Conservation (phyloP, 148 eudicot genomes). For the Arbutus unedo region DNA sequence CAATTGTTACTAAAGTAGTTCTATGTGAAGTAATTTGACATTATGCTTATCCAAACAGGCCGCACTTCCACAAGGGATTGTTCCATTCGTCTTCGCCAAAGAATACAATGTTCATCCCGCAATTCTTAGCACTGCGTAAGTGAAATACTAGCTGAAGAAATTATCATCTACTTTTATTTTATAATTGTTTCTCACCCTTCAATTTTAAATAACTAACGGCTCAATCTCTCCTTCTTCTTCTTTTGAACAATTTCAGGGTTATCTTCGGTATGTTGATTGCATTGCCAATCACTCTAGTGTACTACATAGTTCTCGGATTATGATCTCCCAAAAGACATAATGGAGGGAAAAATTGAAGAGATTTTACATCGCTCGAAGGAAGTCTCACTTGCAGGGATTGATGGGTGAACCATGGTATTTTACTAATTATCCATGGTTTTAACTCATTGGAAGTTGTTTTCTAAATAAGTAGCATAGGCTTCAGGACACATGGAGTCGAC, state of each 20-base stretch:
- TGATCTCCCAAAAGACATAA: conserved; percentile 7
- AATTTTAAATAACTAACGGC: background rate
- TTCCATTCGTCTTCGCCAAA: conserved; percentile 89
- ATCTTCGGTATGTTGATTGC: conserved; percentile 97
- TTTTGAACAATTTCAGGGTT: conserved; percentile 50
- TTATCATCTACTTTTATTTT: background rate
- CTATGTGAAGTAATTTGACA: conserved; percentile 1
- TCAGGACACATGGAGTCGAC: conserved; percentile 17
- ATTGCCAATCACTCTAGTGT: conserved; percentile 75
- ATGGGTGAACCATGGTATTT: background rate
- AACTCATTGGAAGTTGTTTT: background rate
- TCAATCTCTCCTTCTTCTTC: background rate
- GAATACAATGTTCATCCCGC: conserved; percentile 90
- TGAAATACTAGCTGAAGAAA: background rate
- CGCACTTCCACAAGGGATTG: conserved; percentile 95
- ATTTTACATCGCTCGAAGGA: background rate
- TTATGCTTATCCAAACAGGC: conserved; percentile 42
- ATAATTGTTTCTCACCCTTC: background rate
- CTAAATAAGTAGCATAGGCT: background rate
- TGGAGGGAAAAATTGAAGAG: background rate
- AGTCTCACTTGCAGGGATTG: background rate
- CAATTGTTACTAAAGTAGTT: background rate
- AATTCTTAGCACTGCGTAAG: conserved; percentile 89
- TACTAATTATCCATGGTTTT: background rate
- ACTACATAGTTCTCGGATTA: conserved; percentile 79